Evolutionary conservation across 2,329 filamentous ascomycete genomes (phyloP), one percentile per base, ranked within the genome.

Genomic region (Calonectria crousiana): DNA sequence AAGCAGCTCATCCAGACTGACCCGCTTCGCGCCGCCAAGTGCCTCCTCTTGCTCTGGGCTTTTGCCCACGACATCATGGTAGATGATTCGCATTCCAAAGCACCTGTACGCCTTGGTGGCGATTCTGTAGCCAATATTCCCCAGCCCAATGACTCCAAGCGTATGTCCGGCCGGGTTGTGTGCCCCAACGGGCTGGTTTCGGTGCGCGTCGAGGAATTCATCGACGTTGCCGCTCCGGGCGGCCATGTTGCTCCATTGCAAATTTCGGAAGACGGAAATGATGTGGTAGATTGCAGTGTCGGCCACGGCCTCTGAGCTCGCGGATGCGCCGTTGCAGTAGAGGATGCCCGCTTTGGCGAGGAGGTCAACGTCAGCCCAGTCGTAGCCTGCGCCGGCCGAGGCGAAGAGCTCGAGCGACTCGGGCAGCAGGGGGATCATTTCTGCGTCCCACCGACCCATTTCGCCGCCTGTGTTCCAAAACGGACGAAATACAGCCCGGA

Each of bases 381-480:
- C 90, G 81, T 91, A 93, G 3, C 91, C 90, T 18, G 91, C 91
- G 3, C 91, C 91, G 1, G 91, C 91, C 20, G 87, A 89, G 20
- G 91, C 89, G 81, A 89, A 92, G 20, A 93, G 87, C 75, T 87
- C 88, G 74, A 90, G 88, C 0, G 87, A 89, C 1, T 81, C 65
- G 0, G 91, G 91, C 6, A 93, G 80, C 11, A 90, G 80, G 0
- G 85, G 84, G 66, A 93, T 89, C 26, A 93, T 79, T 74, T 93
- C 91, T 14, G 82, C 78, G 77, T 93, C 89, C 90, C 91, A 93
- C 28, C 88, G 88, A 0, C 90, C 91, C 90, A 93, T 93, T 77
- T 93, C 92, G 5, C 90, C 90, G 1, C 92, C 92, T 0, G 91
- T 92, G 72, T 90, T 89, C 90, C 91, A 93, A 81, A 92, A 92